Conservation (phyloP, 2,329 filamentous ascomycete species). For the Biscogniauxia sp. region DNA sequence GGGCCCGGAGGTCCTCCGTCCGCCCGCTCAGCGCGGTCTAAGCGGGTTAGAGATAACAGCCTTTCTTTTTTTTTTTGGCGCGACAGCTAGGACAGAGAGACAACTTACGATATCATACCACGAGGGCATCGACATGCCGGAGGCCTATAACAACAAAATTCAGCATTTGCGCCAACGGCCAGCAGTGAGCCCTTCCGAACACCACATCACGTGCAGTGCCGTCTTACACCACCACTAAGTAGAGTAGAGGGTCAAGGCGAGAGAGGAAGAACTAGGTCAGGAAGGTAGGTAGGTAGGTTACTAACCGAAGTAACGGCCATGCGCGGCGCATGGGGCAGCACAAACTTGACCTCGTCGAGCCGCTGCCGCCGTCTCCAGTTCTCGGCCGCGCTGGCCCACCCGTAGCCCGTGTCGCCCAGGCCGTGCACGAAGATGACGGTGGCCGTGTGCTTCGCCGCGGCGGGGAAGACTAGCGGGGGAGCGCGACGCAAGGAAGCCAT, state of each 20-base stretch:
- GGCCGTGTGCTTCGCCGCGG: slow-evolving; percentile 67
- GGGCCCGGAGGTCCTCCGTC: slow-evolving; percentile 28
- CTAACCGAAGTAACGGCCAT: slow-evolving; percentile 82
- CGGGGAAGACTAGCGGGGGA: slow-evolving; percentile 30
- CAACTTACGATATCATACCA: slow-evolving; percentile 76
- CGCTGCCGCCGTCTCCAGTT: slow-evolving; percentile 78
- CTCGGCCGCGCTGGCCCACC: slow-evolving; percentile 80
- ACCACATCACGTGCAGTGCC: neutral
- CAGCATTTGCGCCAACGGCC: neutral
- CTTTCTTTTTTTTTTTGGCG: no score
- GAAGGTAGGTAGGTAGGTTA: no score
- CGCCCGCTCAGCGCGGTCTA: slow-evolving; percentile 28
- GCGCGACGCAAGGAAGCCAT: slow-evolving; percentile 25
- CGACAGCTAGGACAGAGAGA: neutral
- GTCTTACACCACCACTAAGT: neutral
- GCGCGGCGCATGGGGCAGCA: slow-evolving; percentile 84
- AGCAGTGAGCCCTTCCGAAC: slow-evolving; percentile 3
- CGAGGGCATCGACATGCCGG: slow-evolving; percentile 77
- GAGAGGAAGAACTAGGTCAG: neutral
- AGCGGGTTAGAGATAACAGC: slow-evolving; percentile 4
- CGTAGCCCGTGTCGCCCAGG: slow-evolving; percentile 77
- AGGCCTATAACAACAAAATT: slow-evolving; percentile 64
- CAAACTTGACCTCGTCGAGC: slow-evolving; percentile 88
- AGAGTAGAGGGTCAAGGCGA: slow-evolving; percentile 1
- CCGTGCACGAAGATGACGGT: slow-evolving; percentile 95